Evolutionary conservation across 345 rosid genomes (phyloP), one percentile per base, ranked within the genome.

Genomic region (Fremontodendron californicum): DNA sequence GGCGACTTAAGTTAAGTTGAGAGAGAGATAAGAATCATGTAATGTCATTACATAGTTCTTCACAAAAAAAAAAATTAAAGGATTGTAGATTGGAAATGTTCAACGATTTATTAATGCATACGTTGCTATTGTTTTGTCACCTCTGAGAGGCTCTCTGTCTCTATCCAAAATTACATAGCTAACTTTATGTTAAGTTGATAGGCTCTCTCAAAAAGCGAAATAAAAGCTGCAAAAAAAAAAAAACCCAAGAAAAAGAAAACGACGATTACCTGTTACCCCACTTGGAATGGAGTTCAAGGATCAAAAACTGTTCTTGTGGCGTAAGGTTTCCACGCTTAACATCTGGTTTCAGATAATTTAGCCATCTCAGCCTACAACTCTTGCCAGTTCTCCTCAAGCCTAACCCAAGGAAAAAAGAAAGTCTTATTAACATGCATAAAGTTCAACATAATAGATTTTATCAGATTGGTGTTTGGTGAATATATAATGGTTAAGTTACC

Each of bases 351-450:
- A 91, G 84, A 85, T 91, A 91, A 71, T 91, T 91, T 9, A 91
- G 84, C 96, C 96, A 91, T 82, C 96, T 85, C 51, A 89, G 72
- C 74, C 96, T 84, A 81, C 96, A 91, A 79, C 96, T 91, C 76
- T 91, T 91, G 15, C 96, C 96, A 6, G 85, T 88, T 78, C 96
- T 86, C 80, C 83, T 89, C 1, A 91, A 80, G 10, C 93, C 93
- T 89, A 76, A 1, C 25, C 33, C 51, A 29, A 18, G 2, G 0
- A 5, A 13, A 8, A 40, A 55, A 0, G 2, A 5, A 61, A 0
- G 58, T 35, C 27, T 37, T 35, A 55, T 11, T 12, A 21, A 40
- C 31, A 11, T 10, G n/a, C n/a, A n/a, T 5, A 2, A 4, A 4
- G 3, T 0, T 16, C 13, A 49, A 71, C 8, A 33, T 33, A 33